Conservation (phyloP, 371 early-diverging fungal genomes). For the Mucor irregularis region DNA sequence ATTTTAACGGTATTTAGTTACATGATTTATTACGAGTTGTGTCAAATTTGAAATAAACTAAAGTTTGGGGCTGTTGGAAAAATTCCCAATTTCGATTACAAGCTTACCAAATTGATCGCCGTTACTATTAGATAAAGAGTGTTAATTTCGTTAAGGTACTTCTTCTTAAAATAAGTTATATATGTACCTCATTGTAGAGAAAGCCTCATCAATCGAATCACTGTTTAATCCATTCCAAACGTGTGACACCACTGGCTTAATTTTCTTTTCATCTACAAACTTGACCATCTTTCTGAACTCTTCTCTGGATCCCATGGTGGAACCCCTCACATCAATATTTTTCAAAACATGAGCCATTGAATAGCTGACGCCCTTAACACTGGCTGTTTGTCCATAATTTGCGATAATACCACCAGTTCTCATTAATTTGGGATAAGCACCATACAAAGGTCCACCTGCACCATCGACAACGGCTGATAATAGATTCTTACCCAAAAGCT, state of each 20-base stretch:
- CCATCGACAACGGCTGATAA: conserved; percentile 71
- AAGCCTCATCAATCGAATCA: conserved; percentile 51
- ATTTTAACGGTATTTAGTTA: too few relatives aligned
- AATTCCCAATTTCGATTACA: conserved; percentile 32
- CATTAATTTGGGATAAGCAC: conserved; percentile 38
- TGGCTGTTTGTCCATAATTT: conserved; percentile 64
- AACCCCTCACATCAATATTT: conserved; percentile 63
- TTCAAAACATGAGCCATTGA: conserved; percentile 54
- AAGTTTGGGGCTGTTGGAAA: conserved; percentile 11
- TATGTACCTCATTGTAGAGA: conserved; percentile 55
- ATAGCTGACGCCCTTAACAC: conserved; percentile 41
- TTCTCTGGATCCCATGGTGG: conserved; percentile 67
- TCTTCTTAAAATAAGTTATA: neutral
- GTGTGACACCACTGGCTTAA: conserved; percentile 64
- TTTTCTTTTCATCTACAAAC: conserved; percentile 58
- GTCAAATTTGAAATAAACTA: too few relatives aligned
- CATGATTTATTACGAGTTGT: too few relatives aligned
- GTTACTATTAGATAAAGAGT: conserved; percentile 4
- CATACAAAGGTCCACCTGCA: conserved; percentile 61
- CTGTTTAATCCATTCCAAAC: conserved; percentile 56
- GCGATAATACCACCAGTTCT: conserved; percentile 59
- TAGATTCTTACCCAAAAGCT: conserved; percentile 35
- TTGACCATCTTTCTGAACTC: conserved; percentile 66
- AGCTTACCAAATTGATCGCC: conserved; percentile 65
- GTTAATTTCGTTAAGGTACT: neutral